A percentile compares a stretch with the other conserved stretches of the same genome.
Conservation (phyloP, 257 asterid genomes). For the Ilex aquifolium region DNA sequence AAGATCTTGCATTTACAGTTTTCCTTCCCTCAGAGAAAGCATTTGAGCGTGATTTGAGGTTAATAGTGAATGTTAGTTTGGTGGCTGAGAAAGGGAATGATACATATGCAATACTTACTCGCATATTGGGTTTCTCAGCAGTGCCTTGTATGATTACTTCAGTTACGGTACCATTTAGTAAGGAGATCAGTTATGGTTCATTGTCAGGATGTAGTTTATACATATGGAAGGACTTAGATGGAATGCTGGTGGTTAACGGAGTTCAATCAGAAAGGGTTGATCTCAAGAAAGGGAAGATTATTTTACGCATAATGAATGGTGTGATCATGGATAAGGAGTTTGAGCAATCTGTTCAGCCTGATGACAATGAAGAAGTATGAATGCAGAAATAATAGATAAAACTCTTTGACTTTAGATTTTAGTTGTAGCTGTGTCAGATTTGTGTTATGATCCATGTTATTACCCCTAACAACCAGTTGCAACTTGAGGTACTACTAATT, state of each 20-base stretch:
- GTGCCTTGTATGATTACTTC: constrained; percentile 47
- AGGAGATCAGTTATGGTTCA: constrained; percentile 49
- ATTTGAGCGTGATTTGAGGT: constrained; percentile 41
- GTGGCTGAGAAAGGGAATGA: constrained; percentile 24
- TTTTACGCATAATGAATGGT: constrained; percentile 50
- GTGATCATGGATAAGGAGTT: constrained; percentile 63
- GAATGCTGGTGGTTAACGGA: constrained; percentile 44
- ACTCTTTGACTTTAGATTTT: no score
- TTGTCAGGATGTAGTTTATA: constrained; percentile 49
- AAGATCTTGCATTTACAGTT: constrained; percentile 69
- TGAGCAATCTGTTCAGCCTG: constrained; percentile 36
- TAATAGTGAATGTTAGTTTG: constrained; percentile 39
- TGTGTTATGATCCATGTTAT: no score
- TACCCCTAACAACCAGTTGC: no score
- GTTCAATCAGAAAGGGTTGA: constrained; percentile 37
- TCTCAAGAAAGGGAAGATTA: constrained; percentile 26
- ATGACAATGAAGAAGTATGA: constrained; percentile 11
- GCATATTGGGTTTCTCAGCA: constrained; percentile 60
- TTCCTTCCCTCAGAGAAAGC: constrained; percentile 69
- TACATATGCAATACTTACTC: constrained; percentile 56
- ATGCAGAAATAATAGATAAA: neutral
- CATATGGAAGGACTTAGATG: constrained; percentile 38
- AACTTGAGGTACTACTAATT: no score
- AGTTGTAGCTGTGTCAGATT: no score
- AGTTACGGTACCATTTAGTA: constrained; percentile 31